Percentiles rank a stretch among this genome's conserved stretches.
phyloP scores from a whole-genome alignment of 768 basidiomycete genomes.

The Calocybe gangraenosa region DNA sequence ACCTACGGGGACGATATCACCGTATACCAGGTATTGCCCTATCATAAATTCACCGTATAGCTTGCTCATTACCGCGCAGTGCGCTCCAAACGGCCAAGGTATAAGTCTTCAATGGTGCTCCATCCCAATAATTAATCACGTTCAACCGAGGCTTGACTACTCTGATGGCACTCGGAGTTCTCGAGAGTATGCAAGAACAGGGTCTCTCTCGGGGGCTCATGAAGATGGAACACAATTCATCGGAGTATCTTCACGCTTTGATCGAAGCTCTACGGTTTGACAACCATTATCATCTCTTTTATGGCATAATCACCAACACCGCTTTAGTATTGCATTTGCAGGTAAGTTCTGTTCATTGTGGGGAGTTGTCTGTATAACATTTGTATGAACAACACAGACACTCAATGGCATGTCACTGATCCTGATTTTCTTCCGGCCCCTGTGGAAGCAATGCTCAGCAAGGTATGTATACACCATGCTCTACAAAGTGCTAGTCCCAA shows the following conservation, averaged over 20 bases:
- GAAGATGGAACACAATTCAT: conserved; percentile 87
- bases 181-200: conserved; percentile 80
- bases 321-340: conserved; percentile 29
- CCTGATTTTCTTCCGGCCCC: no score
- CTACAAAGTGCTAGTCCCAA: no score
- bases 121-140: no score
- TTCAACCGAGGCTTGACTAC: conserved; percentile 68
- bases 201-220: conserved; percentile 63
- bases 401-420: conserved; percentile 92
- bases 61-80: conserved; percentile 37
- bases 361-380: no score
- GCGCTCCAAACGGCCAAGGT: conserved; percentile 97
- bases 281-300: background rate
- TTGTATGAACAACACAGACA: no score
- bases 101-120: background rate
- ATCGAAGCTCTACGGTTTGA: conserved; percentile 80
- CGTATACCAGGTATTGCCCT: conserved; percentile 48
- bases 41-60: conserved; percentile 41
- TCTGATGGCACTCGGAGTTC: conserved; percentile 85
- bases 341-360: conserved; percentile 20
- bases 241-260: conserved; percentile 82
- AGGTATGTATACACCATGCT: no score
- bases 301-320: conserved; percentile 35
- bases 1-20: conserved; percentile 87
- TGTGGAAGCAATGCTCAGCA: no score